Percentiles rank a stretch among this genome's conserved stretches.
These are phyloP conservation scores for Rhodosporidiobolus odoratus DNA, from an alignment of 768 basidiomycete species.

Conservation along the genomic window DNA sequence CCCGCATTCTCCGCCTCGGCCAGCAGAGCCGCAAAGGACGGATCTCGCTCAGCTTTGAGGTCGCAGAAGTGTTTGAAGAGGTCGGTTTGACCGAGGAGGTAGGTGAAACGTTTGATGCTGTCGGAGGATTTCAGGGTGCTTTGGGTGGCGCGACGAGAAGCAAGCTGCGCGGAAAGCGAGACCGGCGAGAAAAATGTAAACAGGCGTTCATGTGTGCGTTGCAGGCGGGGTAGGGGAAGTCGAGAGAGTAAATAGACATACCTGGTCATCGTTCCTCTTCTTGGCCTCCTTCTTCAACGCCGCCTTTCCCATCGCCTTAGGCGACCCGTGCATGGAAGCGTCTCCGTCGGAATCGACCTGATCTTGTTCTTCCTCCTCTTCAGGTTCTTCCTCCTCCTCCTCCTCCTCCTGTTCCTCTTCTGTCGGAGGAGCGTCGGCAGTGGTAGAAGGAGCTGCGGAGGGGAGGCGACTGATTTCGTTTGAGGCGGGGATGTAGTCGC, in stretches of 20 bases:
- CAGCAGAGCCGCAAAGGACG: conserved; percentile 82
- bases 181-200: no score
- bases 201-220: no score
- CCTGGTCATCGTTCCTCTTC: conserved; percentile 22
- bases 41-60: conserved; percentile 87
- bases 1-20: conserved; percentile 63
- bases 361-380: conserved; percentile 29
- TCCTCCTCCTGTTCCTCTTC: conserved; percentile 53
- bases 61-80: conserved; percentile 98
- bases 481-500: conserved; percentile 71
- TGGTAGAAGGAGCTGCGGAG: conserved; percentile 43
- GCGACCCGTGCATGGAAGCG: no score
- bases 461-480: conserved; percentile 84
- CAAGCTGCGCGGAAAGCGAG: conserved; percentile 9
- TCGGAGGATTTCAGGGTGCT: conserved; percentile 63
- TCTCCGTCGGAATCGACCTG: conserved; percentile 25
- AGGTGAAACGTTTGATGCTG: conserved; percentile 92
- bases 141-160: conserved; percentile 17
- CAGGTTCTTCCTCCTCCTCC: conserved; percentile 60
- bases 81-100: conserved; percentile 96
- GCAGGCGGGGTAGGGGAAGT: no score
- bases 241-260: background rate
- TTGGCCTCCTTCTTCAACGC: conserved; percentile 12
- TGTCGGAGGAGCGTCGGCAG: conserved; percentile 52
- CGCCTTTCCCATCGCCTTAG: no score